Percentiles rank a stretch among this genome's conserved stretches.
These are phyloP conservation scores for Pseudocercospora crystallina DNA, from an alignment of 2,329 filamentous ascomycete species.

Conservation along the genomic window DNA sequence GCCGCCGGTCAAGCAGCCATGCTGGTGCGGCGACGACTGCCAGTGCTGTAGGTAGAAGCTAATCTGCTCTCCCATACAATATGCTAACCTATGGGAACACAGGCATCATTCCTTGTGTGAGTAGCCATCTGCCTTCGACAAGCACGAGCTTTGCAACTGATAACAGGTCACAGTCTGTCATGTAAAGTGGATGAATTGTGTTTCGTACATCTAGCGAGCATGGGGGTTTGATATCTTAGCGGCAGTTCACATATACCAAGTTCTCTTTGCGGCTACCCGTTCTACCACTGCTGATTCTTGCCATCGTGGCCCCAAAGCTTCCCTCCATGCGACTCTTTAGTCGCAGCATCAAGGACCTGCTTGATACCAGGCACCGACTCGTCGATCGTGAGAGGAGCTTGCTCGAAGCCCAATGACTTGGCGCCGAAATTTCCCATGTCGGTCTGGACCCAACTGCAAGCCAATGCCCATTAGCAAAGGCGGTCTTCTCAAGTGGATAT, in stretches of 20 bases:
- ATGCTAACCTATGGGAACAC: neutral
- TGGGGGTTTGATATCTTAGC: no score
- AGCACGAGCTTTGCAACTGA: neutral
- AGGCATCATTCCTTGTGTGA: conserved; percentile 22
- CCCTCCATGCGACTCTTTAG: conserved; percentile 5
- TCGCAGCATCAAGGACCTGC: conserved; percentile 9
- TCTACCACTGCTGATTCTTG: conserved; percentile 3
- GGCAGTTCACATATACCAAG: no score
- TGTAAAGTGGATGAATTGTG: conserved; percentile 6
- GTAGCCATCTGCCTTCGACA: neutral
- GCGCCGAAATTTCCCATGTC: conserved; percentile 44
- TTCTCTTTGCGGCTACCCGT: neutral
- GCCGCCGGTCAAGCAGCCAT: conserved; percentile 31
- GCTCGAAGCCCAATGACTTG: conserved; percentile 29
- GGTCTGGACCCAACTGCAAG: conserved; percentile 40
- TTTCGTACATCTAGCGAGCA: no score
- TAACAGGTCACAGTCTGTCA: conserved; percentile 8
- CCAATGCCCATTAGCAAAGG: neutral
- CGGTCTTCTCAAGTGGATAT: neutral
- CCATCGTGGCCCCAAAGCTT: conserved; percentile 2
- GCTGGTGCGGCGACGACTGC: conserved; percentile 34
- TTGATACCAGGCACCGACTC: conserved; percentile 38
- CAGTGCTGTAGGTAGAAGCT: conserved; percentile 11
- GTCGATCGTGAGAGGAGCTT: conserved; percentile 39
- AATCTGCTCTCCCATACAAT: no score